These are phyloP conservation scores for Cucurbita argyrosperma DNA, from an alignment of 306 rosid species.

Conservation along the genomic window DNA sequence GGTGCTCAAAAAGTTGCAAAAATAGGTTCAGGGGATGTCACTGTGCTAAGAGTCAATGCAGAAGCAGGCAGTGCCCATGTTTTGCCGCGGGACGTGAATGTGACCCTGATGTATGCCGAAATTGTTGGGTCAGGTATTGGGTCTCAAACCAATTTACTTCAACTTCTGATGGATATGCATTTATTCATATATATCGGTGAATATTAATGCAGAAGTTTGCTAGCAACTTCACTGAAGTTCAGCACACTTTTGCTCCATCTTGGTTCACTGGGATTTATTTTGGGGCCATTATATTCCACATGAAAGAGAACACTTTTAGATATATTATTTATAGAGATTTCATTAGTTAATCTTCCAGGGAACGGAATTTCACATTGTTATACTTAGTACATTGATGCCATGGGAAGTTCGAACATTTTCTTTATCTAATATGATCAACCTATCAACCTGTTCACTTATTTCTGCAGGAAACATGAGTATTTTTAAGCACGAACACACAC, in stretches of 20 bases:
- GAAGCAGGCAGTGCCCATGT: slow-evolving; percentile 84
- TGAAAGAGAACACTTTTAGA: not conserved
- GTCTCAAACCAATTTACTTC: not conserved
- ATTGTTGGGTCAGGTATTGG: slow-evolving; percentile 87
- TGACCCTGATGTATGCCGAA: slow-evolving; percentile 85
- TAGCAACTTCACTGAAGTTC: slow-evolving; percentile 6
- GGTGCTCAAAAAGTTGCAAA: slow-evolving; percentile 73
- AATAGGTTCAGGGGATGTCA: slow-evolving; percentile 82
- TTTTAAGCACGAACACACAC: not conserved
- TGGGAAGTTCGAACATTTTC: not conserved
- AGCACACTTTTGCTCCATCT: not conserved
- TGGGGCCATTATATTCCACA: not conserved
- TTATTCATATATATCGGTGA: not conserved
- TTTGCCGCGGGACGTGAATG: slow-evolving; percentile 86
- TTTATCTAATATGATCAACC: not conserved
- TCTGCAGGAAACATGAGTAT: not conserved
- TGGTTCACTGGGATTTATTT: not conserved
- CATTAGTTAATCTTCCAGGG: no score
- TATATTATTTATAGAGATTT: not conserved
- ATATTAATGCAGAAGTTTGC: not conserved
- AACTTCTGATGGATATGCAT: not conserved
- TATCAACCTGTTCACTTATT: not conserved
- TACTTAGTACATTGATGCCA: not conserved
- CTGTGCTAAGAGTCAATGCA: slow-evolving; percentile 74
- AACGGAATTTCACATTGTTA: not conserved